These are phyloP conservation scores for Trichosanthes truncata DNA, from an alignment of 306 rosid genomes.

Conservation along the genomic window DNA sequence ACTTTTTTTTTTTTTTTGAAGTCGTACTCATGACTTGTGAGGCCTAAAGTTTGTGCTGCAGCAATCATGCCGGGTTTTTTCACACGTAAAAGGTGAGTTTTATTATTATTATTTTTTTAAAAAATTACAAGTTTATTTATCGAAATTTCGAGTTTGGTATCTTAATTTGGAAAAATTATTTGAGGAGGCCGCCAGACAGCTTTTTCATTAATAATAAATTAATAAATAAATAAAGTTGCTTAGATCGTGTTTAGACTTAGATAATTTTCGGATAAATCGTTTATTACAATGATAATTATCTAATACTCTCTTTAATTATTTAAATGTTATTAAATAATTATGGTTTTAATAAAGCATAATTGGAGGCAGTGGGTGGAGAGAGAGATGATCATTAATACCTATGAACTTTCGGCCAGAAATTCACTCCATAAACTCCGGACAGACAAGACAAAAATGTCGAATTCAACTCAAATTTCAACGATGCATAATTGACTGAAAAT, in stretches of 20 bases:
- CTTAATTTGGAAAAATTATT: too few relatives aligned
- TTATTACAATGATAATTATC: too few relatives aligned
- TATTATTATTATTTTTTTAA: not conserved
- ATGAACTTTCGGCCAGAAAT: not conserved
- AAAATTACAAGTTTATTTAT: too few relatives aligned
- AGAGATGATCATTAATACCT: not conserved
- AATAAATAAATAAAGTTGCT: too few relatives aligned
- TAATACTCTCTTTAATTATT: too few relatives aligned
- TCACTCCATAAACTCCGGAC: not conserved
- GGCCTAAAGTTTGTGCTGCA: not conserved
- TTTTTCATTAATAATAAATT: too few relatives aligned
- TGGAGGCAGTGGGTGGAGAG: not conserved
- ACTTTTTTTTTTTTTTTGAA: not conserved
- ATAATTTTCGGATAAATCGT: too few relatives aligned
- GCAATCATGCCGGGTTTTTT: conserved; percentile 1
- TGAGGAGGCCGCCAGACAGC: too few relatives aligned
- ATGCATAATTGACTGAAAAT: not conserved
- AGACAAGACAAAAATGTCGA: not conserved
- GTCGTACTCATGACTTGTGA: not conserved
- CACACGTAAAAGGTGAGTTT: not conserved
- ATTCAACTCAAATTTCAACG: not conserved
- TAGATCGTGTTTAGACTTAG: not conserved
- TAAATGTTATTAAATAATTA: not conserved
- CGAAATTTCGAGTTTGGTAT: too few relatives aligned
- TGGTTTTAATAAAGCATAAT: not conserved